Conservation (phyloP, 2,329 filamentous ascomycete genomes). For the Colletotrichum sp. region DNA sequence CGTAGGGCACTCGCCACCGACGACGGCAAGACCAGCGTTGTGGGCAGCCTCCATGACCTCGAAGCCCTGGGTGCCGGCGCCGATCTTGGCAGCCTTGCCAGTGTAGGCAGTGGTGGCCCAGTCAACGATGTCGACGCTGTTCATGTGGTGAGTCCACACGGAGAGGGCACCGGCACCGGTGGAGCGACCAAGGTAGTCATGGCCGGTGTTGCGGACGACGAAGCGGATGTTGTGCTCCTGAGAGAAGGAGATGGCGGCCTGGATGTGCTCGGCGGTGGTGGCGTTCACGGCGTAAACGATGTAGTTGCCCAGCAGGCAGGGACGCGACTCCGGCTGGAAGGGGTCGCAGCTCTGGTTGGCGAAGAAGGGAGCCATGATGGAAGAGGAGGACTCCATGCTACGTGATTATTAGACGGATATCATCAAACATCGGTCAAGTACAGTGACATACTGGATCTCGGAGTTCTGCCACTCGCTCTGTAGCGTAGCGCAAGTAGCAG, state of each 20-base stretch:
- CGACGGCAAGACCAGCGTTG: conserved; percentile 3
- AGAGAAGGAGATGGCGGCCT: conserved; percentile 33
- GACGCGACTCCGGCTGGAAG: conserved; percentile 38
- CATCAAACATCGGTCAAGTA: not conserved
- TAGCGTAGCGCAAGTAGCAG: conserved; percentile 43
- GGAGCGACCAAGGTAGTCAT: conserved; percentile 57
- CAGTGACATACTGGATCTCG: conserved; percentile 44
- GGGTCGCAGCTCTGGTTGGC: conserved; percentile 46
- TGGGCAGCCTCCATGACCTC: conserved; percentile 37
- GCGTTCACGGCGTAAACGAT: conserved; percentile 43
- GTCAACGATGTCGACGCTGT: conserved; percentile 31
- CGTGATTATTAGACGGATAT: not conserved
- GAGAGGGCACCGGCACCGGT: conserved; percentile 54
- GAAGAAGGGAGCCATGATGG: conserved; percentile 42
- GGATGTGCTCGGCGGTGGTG: conserved; percentile 31
- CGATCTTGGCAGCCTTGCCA: conserved; percentile 40
- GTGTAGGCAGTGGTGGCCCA: conserved; percentile 30
- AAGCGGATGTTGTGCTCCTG: conserved; percentile 48
- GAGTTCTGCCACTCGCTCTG: conserved; percentile 48
- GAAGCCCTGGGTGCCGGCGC: conserved; percentile 54
- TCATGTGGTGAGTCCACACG: conserved; percentile 53
- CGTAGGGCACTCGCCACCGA: conserved; percentile 53
- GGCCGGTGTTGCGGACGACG: conserved; percentile 57
- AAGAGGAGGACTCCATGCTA: conserved; percentile 41
- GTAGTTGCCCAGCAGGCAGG: conserved; percentile 49